Evolutionary conservation across 495 filamentous ascomycete species (phyloP), one percentile per base, ranked within the genome.

Genomic region (Acidiella bohemica): DNA sequence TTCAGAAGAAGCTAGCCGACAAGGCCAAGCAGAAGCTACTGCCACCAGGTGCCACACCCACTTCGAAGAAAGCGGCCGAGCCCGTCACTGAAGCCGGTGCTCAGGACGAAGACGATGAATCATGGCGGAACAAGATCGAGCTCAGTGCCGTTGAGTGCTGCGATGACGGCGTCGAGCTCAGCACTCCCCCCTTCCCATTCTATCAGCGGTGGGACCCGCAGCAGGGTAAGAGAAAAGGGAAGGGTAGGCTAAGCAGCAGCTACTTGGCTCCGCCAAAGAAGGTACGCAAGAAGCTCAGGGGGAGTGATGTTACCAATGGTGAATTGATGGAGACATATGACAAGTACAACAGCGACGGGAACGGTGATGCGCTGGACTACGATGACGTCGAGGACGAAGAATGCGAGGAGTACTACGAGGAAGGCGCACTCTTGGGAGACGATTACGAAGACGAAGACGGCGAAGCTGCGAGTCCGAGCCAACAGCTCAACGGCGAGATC

Each of bases 141-240:
- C 55, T 82, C 21, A 72, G 69, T 37, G 88, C 85, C 32, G 78
- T 85, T 9, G 90, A 97, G 55, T 95, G 90, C 56, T 63, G 86
- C 34, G 61, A 73, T 1, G 39, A 47, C 18, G 33, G 31, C 25
- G 19, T 50, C 16, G 48, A 42, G 41, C 65, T 94, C 23, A 84
- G 72, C 40, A 68, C 77, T 16, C 87, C 90, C 0, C 81, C 82
- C 2, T 96, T 93, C 54, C 90, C 90, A 0, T 97, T 96, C 49
- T 63, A 77, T 10, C 84, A 93, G 57, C 75, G 80, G 37, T 94
- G 85, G 86, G 83, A 94, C 59, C 64, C 70, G 3, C 77, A 83
- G 38, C 80, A 87, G 42, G 64, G 75, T 49, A 31, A 26, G 18
- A 51, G 44, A 32, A 51, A 46, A 40, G 21, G 3, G 12, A 44